Conservation (phyloP, 768 basidiomycete species). For the Podaxis carcinomalis region DNA sequence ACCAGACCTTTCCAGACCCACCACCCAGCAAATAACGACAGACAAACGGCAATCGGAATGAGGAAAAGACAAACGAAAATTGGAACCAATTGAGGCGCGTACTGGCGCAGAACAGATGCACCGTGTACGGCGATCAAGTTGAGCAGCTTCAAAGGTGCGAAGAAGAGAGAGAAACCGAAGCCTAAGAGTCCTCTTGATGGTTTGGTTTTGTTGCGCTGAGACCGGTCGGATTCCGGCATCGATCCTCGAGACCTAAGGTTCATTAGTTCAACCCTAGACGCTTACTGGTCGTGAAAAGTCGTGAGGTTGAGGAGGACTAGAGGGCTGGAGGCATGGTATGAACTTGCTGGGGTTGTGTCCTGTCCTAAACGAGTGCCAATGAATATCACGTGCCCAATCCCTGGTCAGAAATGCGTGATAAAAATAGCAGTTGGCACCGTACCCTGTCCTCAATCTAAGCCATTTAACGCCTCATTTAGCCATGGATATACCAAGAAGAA, state of each 20-base stretch:
- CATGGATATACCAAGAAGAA: no score
- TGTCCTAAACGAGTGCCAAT: neutral
- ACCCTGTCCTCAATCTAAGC: no score
- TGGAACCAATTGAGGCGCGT: constrained; percentile 64
- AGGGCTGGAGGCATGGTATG: neutral
- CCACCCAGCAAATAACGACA: constrained; percentile 67
- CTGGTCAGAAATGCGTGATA: no score
- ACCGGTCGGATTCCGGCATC: neutral
- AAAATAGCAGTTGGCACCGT: no score
- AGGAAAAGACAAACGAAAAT: constrained; percentile 54
- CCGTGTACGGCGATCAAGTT: constrained; percentile 17
- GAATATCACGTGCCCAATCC: neutral
- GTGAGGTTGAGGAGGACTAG: neutral
- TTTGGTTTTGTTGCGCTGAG: no score
- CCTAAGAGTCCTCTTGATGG: neutral
- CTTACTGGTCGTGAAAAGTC: neutral
- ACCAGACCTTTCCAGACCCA: constrained; percentile 72
- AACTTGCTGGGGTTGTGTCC: neutral
- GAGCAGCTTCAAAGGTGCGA: constrained; percentile 15
- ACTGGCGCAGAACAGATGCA: constrained; percentile 40
- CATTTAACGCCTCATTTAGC: no score
- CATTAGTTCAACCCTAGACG: neutral
- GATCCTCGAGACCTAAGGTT: neutral
- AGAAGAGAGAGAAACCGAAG: constrained; percentile 10
- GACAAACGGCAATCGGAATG: constrained; percentile 55